Percentiles rank a stretch among this genome's conserved stretches.
These are phyloP conservation scores for Calocybe cyanea DNA, from an alignment of 768 basidiomycete species.

Conservation along the genomic window DNA sequence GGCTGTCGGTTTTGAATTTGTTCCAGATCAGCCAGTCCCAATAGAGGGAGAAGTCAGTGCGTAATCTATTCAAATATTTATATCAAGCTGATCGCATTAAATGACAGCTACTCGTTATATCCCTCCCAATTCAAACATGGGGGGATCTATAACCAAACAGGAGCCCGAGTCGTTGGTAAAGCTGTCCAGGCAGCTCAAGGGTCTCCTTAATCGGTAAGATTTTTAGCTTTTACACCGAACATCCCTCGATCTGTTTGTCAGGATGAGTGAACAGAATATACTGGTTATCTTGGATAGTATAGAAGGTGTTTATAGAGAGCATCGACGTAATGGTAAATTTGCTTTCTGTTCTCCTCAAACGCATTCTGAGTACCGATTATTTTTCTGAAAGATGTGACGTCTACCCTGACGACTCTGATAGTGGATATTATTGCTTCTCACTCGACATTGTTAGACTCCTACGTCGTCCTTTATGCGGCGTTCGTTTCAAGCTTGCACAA, in stretches of 20 bases:
- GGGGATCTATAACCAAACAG: slow-evolving; percentile 19
- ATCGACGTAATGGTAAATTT: slow-evolving; percentile 70
- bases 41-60: slow-evolving; percentile 3
- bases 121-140: slow-evolving; percentile 74
- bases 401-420: slow-evolving; percentile 70
- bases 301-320: slow-evolving; percentile 72
- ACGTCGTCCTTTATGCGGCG: slow-evolving; percentile 84
- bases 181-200: slow-evolving; percentile 76
- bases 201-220: slow-evolving; percentile 77
- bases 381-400: slow-evolving; percentile 65
- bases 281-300: slow-evolving; percentile 65
- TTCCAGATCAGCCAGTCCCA: slow-evolving; percentile 1
- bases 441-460: slow-evolving; percentile 81
- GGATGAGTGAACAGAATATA: slow-evolving; percentile 91
- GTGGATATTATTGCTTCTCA: slow-evolving; percentile 78
- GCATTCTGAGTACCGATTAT: slow-evolving; percentile 1
- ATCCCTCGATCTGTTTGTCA: slow-evolving; percentile 24
- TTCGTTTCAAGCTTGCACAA: slow-evolving; percentile 80
- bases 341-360: not conserved
- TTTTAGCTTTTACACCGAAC: not conserved
- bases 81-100: not conserved
- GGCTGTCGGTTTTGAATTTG: not conserved
- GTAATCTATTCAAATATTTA: not conserved
- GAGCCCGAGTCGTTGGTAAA: slow-evolving; percentile 44
- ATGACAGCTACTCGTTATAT: slow-evolving; percentile 51